A percentile compares a stretch with the other conserved stretches of the same genome.
Evolutionary conservation across 768 basidiomycete species (phyloP).

Genomic region (Omphalotus guepiniiformis): DNA sequence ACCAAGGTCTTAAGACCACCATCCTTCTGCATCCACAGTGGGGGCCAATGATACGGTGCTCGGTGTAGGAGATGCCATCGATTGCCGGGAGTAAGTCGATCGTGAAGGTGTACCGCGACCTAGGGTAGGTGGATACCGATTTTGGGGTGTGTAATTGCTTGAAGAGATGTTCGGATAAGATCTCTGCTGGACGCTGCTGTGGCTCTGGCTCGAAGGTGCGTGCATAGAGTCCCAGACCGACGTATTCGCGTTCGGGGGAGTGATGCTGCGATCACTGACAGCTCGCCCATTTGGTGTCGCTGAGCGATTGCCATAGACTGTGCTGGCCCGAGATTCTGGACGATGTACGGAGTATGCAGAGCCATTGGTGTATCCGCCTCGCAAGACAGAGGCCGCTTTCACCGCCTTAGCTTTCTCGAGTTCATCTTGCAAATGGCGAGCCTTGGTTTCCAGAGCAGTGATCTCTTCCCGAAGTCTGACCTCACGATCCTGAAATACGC

Average conservation of each 20-base stretch:
- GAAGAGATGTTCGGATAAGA: slow-evolving; percentile 1
- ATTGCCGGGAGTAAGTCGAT: slow-evolving; percentile 12
- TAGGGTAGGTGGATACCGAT: slow-evolving; percentile 14
- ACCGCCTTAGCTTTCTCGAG: slow-evolving; percentile 44
- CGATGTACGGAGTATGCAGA: slow-evolving; percentile 46
- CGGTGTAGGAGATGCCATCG: slow-evolving; percentile 65
- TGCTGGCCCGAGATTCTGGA: slow-evolving; percentile 75
- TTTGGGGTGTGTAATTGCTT: slow-evolving; percentile 8
- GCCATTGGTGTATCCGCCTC: slow-evolving; percentile 43
- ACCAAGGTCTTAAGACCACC: slow-evolving; percentile 53
- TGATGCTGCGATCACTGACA: slow-evolving; percentile 35
- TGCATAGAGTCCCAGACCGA: slow-evolving; percentile 77
- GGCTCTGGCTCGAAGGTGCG: slow-evolving; percentile 32
- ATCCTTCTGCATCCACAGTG: slow-evolving; percentile 70
- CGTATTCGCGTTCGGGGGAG: slow-evolving; percentile 37
- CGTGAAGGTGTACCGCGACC: slow-evolving; percentile 10
- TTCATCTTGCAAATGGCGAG: slow-evolving; percentile 54
- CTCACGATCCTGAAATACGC: slow-evolving; percentile 57
- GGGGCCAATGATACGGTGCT: slow-evolving; percentile 72
- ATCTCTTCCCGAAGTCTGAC: slow-evolving; percentile 65
- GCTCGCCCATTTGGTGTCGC: slow-evolving; percentile 45
- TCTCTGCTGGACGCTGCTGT: slow-evolving; percentile 4
- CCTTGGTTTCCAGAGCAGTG: slow-evolving; percentile 54
- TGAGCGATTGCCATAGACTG: slow-evolving; percentile 49
- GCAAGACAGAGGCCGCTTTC: slow-evolving; percentile 26